Base-by-base conservation (phyloP, 805 yeast species). In the Suhomyces sp. region DNA sequence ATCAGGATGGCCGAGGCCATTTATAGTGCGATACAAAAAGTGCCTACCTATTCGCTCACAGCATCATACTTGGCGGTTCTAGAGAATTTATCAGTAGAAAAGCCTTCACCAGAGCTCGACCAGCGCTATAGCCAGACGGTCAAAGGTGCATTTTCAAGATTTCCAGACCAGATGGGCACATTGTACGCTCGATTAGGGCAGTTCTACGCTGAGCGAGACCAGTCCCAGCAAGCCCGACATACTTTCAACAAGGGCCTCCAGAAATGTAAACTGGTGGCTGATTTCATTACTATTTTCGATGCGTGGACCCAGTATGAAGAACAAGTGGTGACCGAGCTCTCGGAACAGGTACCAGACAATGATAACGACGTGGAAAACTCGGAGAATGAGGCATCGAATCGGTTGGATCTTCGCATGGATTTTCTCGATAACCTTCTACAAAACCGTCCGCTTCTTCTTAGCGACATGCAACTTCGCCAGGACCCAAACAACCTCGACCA, bases 271-370 rank as follows among this genome's bases (percentile, higher is more conserved):
- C 80, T 90, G 0, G 68, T 87, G 4, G 72, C 72, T 36, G 92
- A 87, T 55, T 89, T 90, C 64, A 77, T 86, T 0, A 60, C 73
- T 19, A 71, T 88, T 0, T 90, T 82, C 64, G 91, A 88, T 62
- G 70, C 82, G 3, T 83, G 80, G 58, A 68, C 83, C 5, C 86
- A 85, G 57, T 69, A 84, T 63, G 84, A 84, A 62, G 93, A 87
- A 55, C 57, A 73, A 2, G 56, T 51, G 13, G 26, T 57, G 15
- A 62, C 54, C 19, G 53, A 48, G 7, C 26, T 63, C 15, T 35
- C 56, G 6, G 46, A 56, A 4, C 15, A n/a, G 15, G 8, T 33
- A n/a, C 15, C 3, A 57, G 62, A 3, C 57, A 58, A 49, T 53
- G 2, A 10, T 5, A 9, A 29, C 2, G 33, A 24, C 5, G 26